phyloP scores from a whole-genome alignment of 2,329 filamentous ascomycete genomes.

The Whalleya microplaca region DNA sequence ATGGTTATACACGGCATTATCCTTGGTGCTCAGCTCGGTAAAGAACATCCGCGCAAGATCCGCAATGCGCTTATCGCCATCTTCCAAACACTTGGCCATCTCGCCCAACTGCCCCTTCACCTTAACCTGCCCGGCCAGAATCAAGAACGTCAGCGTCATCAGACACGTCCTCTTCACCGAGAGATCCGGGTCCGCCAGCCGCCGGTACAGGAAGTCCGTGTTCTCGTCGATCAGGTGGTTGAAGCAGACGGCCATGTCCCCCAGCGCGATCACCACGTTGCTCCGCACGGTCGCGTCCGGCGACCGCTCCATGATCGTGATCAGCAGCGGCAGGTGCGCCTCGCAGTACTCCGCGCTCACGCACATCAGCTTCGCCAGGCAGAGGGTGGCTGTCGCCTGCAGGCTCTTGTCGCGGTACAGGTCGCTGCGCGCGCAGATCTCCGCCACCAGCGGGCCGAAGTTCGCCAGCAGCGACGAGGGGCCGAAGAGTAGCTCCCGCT shows the following conservation, averaged over 20 bases:
- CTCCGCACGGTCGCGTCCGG: conserved; percentile 90
- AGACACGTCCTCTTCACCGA: conserved; percentile 96
- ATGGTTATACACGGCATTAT: conserved; percentile 98
- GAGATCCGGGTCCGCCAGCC: conserved; percentile 83
- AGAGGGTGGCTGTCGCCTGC: conserved; percentile 91
- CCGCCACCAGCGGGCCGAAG: conserved; percentile 88
- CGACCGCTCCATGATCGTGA: conserved; percentile 96
- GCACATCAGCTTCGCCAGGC: conserved; percentile 98
- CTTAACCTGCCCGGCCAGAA: conserved; percentile 96
- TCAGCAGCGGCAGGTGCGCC: conserved; percentile 85
- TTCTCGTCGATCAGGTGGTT: conserved; percentile 99
- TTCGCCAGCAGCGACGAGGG: conserved; percentile 82
- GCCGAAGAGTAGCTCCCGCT: conserved; percentile 80
- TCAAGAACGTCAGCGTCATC: conserved; percentile 98
- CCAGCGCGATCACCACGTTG: conserved; percentile 94
- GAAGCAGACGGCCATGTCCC: conserved; percentile 99
- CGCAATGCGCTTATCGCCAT: conserved; percentile 90
- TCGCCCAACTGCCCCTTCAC: conserved; percentile 98
- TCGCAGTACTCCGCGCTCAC: conserved; percentile 97
- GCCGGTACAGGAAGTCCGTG: conserved; percentile 94
- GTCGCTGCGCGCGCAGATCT: conserved; percentile 94
- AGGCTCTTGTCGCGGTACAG: conserved; percentile 87
- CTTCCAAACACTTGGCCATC: conserved; percentile 98
- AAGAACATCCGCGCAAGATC: conserved; percentile 98
- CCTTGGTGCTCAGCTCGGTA: conserved; percentile 93